Percentiles rank a stretch among this genome's conserved stretches.
phyloP scores from a whole-genome alignment of 73 alveolate species.

The Stentor coeruleus region DNA sequence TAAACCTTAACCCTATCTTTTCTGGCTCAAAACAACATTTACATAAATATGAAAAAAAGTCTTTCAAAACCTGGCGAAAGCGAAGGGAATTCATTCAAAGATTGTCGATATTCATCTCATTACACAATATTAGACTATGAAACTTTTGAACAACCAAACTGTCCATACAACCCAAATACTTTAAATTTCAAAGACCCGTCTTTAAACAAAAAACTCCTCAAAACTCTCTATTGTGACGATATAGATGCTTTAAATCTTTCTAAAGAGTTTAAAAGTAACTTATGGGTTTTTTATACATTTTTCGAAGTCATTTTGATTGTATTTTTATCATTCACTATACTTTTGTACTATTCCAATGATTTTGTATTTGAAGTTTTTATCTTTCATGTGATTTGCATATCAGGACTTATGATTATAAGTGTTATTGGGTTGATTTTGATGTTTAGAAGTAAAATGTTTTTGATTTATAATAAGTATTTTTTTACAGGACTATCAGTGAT shows the following conservation, averaged over 20 bases:
- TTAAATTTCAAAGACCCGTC: too few species aligned
- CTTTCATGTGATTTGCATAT: too few species aligned
- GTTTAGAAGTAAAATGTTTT: too few species aligned
- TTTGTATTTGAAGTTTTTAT: background rate
- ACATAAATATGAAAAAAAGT: background rate
- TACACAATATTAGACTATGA: background rate
- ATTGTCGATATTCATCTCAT: background rate
- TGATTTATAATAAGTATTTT: too few species aligned
- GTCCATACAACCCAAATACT: constrained; percentile 1
- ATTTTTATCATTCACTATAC: background rate
- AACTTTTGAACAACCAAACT: background rate
- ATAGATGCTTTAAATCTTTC: background rate
- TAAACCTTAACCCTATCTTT: too few species aligned
- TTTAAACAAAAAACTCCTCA: background rate
- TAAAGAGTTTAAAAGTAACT: background rate
- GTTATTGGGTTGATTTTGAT: background rate
- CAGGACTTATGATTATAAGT: background rate
- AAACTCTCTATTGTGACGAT: background rate
- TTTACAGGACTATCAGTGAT: background rate
- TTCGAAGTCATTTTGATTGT: too few species aligned
- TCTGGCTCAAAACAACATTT: too few species aligned
- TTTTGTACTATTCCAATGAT: background rate
- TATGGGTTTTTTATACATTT: background rate
- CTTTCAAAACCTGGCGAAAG: background rate
- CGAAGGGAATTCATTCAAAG: background rate